Percentiles rank a stretch among this genome's conserved stretches.
These are phyloP conservation scores for Cryphonectria radicalis DNA, from an alignment of 2,329 filamentous ascomycete genomes.

Conservation along the genomic window DNA sequence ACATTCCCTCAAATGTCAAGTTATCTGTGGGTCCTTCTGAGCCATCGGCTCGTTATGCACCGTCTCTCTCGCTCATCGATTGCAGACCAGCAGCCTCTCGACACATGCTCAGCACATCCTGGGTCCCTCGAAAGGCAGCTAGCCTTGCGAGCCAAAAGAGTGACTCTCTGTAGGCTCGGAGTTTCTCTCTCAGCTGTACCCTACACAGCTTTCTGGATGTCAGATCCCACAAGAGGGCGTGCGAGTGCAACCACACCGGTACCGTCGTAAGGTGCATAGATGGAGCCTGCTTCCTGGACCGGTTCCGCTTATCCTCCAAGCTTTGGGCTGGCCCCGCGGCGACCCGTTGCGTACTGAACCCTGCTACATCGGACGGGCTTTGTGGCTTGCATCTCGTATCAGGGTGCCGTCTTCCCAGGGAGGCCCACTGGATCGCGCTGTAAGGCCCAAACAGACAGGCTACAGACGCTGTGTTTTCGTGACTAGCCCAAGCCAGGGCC, in stretches of 20 bases:
- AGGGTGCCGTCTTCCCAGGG: constrained; percentile 1
- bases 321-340: constrained; percentile 1
- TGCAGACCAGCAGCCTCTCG: not conserved
- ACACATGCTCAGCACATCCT: not conserved
- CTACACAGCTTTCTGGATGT: not conserved
- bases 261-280: not conserved
- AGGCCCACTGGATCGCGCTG: not conserved
- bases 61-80: not conserved
- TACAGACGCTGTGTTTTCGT: constrained; percentile 13
- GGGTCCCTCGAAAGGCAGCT: not conserved
- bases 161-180: not conserved
- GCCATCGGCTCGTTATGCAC: not conserved
- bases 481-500: not conserved
- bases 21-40: not conserved
- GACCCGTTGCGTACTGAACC: not conserved
- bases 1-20: not conserved
- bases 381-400: constrained; percentile 20
- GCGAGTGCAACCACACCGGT: not conserved
- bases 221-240: not conserved
- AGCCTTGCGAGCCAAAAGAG: not conserved
- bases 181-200: not conserved
- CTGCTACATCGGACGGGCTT: constrained; percentile 1
- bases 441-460: constrained; percentile 1
- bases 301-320: not conserved
- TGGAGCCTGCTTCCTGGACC: not conserved